These are phyloP conservation scores for Trichosporon sp. DNA, from an alignment of 1,284 basidiomycete genomes.

Conservation along the genomic window DNA sequence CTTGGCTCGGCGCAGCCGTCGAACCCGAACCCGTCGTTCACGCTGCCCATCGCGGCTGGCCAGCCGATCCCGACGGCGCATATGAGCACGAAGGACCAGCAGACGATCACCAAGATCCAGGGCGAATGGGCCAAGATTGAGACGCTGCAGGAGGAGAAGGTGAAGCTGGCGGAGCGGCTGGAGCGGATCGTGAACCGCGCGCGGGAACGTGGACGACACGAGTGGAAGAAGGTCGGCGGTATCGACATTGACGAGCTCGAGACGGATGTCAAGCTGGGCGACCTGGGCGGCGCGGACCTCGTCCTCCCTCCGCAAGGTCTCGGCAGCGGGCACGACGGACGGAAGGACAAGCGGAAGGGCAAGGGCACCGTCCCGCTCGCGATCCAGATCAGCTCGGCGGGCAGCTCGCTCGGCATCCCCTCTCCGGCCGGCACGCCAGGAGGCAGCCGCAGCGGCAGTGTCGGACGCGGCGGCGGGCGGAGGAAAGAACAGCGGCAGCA, in stretches of 20 bases:
- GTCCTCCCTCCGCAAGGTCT: constrained; percentile 46
- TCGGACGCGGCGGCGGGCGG: constrained; percentile 24
- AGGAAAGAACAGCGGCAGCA: constrained; percentile 34
- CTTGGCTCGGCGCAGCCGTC: constrained; percentile 26
- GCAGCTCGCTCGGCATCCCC: constrained; percentile 15
- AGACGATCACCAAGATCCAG: constrained; percentile 51
- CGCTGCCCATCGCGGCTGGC: constrained; percentile 40
- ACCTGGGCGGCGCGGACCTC: constrained; percentile 47
- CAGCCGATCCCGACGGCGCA: constrained; percentile 44
- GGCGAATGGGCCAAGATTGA: constrained; percentile 54
- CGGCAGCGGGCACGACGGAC: constrained; percentile 37
- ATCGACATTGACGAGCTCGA: constrained; percentile 50
- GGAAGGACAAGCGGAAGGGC: constrained; percentile 26
- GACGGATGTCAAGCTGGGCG: constrained; percentile 30
- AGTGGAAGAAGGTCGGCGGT: constrained; percentile 49
- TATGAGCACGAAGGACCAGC: constrained; percentile 50
- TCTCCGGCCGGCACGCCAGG: constrained; percentile 2
- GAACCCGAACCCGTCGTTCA: constrained; percentile 35
- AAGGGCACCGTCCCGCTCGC: constrained; percentile 26
- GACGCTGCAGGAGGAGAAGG: constrained; percentile 54
- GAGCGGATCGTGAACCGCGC: constrained; percentile 51
- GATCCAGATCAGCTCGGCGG: constrained; percentile 21
- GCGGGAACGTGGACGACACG: constrained; percentile 32
- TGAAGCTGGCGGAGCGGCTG: constrained; percentile 51
- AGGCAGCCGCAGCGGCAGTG: constrained; percentile 14